Base-by-base conservation (phyloP, 164 flowering plant genomes). In the Echeveria elegans region DNA sequence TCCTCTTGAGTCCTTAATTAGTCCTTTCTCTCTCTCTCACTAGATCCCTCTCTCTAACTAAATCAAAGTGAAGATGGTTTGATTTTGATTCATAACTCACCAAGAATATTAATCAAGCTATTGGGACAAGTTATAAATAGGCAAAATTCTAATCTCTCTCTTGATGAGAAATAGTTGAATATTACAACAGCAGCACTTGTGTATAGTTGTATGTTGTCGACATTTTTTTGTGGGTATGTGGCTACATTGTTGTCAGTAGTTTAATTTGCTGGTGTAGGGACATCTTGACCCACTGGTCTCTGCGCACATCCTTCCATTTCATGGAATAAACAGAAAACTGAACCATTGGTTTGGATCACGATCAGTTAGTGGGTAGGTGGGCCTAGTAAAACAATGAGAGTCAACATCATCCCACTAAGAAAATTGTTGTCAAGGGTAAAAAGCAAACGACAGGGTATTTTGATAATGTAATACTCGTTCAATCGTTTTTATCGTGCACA, bases 281-380 rank as follows among this genome's bases (percentile, higher is more conserved):
- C 26, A 4, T 6, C 6, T 52, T 23, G 58, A 52, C 58, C 58
- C 58, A n/a, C n/a, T n/a, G n/a, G n/a, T n/a, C n/a, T 52, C 28
- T 52, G 28, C 58, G n/a, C 53, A 48, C 8, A n/a, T 48, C 53
- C n/a, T 19, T 48, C 53, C 53, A n/a, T n/a, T 48, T 48, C 47
- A 48, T 48, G 3, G n/a, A n/a, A 34, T 3, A 48, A 48, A 48
- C 53, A 4, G 23, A 48, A 48, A 48, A 48, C 53, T 48, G 53
- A 48, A 48, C 24, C 53, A 48, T 12, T 19, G 26, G 53, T 0
- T 16, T 16, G 24, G 24, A 48, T 48, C n/a, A n/a, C n/a, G n/a
- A 34, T 34, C 8, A 21, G 58, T 52, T 21, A 21, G 29, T 52
- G 58, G 58, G 10, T 52, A 5, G 7, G 47, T 41, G 58, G 28